Base-by-base conservation (phyloP, 805 yeast species). In the Myxozyma udenii region DNA sequence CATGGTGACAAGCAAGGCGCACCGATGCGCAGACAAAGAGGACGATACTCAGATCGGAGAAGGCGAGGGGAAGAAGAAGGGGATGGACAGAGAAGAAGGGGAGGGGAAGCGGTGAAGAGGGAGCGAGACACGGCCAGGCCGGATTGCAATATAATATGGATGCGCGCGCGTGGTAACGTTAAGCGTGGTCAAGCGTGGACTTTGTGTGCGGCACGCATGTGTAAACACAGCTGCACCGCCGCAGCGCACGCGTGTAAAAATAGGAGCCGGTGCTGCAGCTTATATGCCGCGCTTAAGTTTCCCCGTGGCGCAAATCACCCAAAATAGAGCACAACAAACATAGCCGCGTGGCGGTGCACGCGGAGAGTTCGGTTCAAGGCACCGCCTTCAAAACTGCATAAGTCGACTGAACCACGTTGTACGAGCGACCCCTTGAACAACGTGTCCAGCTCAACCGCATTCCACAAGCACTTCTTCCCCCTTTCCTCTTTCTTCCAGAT, bases 1-100 rank as follows among this genome's bases (percentile, higher is more conserved):
- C 58, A 54, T 54, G 6, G 32, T 44, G 23, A 14, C 4, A n/a
- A n/a, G 25, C 11, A 7, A 5, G 9, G 24, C 14, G 40, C 40
- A 7, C 12, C 14, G 25, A 23, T 7, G 41, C 5, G 32, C 22
- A 40, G 32, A 24, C 22, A 24, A 12, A 18, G n/a, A n/a, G n/a
- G n/a, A n/a, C n/a, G n/a, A n/a, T n/a, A n/a, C n/a, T n/a, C n/a
- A n/a, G n/a, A n/a, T n/a, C 9, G 39, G 37, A 11, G 24, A 39
- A 14, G 40, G 16, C 30, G 40, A 23, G 44, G 24, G 25, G 39
- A 21, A 22, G 14, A 21, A 5, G 44, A 22, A 23, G 24, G 44
- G 18, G 26, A 37, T 36, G 21, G 39, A 11, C 14, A 32, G 28
- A 4, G 26, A 38, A n/a, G 44, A 3, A 22, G 48, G 21, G 24